phyloP scores from a whole-genome alignment of 164 flowering plant species.

The Annona cherimola region DNA sequence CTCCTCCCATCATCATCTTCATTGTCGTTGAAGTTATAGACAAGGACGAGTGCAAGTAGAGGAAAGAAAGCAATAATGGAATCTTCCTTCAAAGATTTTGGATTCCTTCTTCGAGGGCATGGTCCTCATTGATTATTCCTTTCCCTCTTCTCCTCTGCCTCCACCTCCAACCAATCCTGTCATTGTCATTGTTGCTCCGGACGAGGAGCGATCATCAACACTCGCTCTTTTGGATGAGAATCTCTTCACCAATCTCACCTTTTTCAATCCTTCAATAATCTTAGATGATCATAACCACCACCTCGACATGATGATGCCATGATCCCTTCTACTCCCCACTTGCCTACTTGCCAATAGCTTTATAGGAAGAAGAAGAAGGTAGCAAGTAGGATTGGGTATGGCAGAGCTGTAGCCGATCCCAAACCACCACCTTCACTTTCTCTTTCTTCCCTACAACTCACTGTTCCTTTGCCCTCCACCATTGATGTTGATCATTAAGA shows the following conservation, averaged over 20 bases:
- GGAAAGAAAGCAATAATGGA: slow-evolving; percentile 29
- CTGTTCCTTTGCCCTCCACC: no score
- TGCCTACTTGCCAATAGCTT: slow-evolving; percentile 20
- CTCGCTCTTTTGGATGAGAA: slow-evolving; percentile 57
- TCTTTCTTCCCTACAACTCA: not conserved
- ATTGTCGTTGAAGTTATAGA: not conserved
- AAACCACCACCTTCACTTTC: not conserved
- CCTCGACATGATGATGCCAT: slow-evolving; percentile 2
- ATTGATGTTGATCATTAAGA: no score
- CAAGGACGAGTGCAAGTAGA: not conserved
- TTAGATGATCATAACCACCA: not conserved
- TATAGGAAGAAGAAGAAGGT: slow-evolving; percentile 57
- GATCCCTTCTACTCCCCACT: not conserved
- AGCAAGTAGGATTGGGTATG: slow-evolving; percentile 64
- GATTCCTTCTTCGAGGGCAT: slow-evolving; percentile 76
- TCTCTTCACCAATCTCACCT: slow-evolving; percentile 71
- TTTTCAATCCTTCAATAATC: slow-evolving; percentile 17
- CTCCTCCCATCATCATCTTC: not conserved
- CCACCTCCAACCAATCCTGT: not conserved
- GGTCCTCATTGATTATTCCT: slow-evolving; percentile 47
- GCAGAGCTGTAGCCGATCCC: slow-evolving; percentile 23
- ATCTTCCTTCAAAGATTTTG: slow-evolving; percentile 49
- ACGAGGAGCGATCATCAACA: not conserved
- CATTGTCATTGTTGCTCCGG: not conserved
- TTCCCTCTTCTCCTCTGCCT: not conserved